These are phyloP conservation scores for Leccinum variicolor DNA, from an alignment of 768 basidiomycete genomes.

Conservation along the genomic window DNA sequence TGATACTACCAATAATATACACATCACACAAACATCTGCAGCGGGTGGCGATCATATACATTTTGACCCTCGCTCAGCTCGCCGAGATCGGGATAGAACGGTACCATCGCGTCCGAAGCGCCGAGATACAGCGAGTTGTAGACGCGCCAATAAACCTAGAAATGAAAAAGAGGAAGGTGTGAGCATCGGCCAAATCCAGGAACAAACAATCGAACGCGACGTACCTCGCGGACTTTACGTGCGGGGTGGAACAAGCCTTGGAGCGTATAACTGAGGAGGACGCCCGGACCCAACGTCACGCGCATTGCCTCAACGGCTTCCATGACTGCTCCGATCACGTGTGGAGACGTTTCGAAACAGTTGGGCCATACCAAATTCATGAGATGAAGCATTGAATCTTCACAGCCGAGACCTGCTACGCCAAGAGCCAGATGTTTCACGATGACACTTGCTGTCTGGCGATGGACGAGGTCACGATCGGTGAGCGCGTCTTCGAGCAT, in stretches of 20 bases:
- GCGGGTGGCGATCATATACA: conserved; percentile 77
- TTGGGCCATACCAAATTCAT: conserved; percentile 99
- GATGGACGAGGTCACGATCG: conserved; percentile 96
- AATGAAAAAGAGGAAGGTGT: not conserved
- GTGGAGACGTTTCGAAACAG: conserved; percentile 96
- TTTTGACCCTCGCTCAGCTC: conserved; percentile 92
- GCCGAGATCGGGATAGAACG: conserved; percentile 89
- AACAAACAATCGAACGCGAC: conserved; percentile 14
- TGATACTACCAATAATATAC: conserved; percentile 7
- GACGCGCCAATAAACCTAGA: conserved; percentile 82
- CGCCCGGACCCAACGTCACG: conserved; percentile 90
- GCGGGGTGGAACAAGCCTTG: conserved; percentile 98
- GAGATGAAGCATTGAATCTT: conserved; percentile 96
- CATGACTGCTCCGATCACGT: conserved; percentile 98
- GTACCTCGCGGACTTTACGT: conserved; percentile 91
- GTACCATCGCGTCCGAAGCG: conserved; percentile 86
- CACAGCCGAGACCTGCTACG: conserved; percentile 94
- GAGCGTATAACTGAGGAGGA: conserved; percentile 86
- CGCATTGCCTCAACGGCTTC: conserved; percentile 98
- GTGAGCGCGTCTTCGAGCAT: conserved; percentile 98
- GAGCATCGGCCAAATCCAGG: not conserved
- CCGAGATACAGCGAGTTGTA: conserved; percentile 96
- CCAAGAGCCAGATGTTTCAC: conserved; percentile 98
- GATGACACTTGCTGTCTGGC: conserved; percentile 97
- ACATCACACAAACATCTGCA: conserved; percentile 77